phyloP scores from a whole-genome alignment of 2,329 filamentous ascomycete species.

The Fonsecaea pedrosoi region DNA sequence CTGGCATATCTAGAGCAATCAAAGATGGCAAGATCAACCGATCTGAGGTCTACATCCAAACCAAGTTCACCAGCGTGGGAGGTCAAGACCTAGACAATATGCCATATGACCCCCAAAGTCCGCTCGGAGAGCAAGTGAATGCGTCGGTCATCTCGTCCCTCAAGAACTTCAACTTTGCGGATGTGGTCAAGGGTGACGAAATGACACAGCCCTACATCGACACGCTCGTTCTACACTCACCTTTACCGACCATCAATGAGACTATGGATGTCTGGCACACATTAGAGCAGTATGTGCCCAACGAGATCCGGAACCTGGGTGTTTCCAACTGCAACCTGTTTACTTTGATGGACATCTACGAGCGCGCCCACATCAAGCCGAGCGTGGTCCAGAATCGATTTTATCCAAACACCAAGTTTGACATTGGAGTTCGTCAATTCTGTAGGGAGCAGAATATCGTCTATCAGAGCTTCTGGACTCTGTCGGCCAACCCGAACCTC shows the following conservation, averaged over 20 bases:
- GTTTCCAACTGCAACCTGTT: slow-evolving; percentile 75
- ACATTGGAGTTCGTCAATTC: slow-evolving; percentile 64
- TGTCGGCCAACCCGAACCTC: slow-evolving; percentile 64
- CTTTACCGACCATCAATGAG: slow-evolving; percentile 56
- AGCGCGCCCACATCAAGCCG: slow-evolving; percentile 57
- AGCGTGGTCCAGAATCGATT: slow-evolving; percentile 80
- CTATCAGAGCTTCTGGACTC: slow-evolving; percentile 68
- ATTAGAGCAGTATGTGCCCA: slow-evolving; percentile 71
- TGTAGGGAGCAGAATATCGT: slow-evolving; percentile 60
- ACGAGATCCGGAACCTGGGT: slow-evolving; percentile 69
- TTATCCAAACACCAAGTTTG: slow-evolving; percentile 64
- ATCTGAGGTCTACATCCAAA: slow-evolving; percentile 74
- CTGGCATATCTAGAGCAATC: slow-evolving; percentile 69
- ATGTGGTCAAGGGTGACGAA: slow-evolving; percentile 43
- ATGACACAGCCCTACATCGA: slow-evolving; percentile 60
- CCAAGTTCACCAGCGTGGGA: slow-evolving; percentile 74
- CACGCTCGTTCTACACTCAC: slow-evolving; percentile 65
- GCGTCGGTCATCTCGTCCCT: slow-evolving; percentile 73
- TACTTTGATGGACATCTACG: slow-evolving; percentile 53
- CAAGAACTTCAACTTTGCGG: slow-evolving; percentile 50
- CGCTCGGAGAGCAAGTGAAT: slow-evolving; percentile 69
- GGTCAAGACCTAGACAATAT: slow-evolving; percentile 67
- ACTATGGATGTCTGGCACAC: slow-evolving; percentile 71
- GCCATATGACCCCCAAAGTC: slow-evolving; percentile 67
- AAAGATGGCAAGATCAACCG: slow-evolving; percentile 64